Percentiles rank a stretch among this genome's conserved stretches.
phyloP scores from a whole-genome alignment of 2,329 filamentous ascomycete genomes.

The Colletotrichum acutatum region DNA sequence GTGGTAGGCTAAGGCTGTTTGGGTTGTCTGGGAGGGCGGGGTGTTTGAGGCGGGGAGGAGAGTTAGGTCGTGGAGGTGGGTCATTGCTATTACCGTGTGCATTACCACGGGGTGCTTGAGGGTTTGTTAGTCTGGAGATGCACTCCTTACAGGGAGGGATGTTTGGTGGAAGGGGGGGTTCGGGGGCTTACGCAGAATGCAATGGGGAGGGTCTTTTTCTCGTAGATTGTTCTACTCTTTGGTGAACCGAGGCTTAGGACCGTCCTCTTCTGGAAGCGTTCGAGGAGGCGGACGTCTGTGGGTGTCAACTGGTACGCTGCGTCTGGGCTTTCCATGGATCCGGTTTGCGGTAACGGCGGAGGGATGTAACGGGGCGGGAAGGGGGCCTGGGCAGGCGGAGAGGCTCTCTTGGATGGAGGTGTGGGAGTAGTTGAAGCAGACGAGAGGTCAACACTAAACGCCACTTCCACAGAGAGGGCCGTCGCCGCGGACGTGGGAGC shows the following conservation, averaged over 20 bases:
- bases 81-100: conserved; percentile 63
- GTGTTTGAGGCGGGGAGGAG: conserved; percentile 39
- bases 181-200: conserved; percentile 49
- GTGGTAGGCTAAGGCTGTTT: conserved; percentile 53
- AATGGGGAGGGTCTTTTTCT: conserved; percentile 49
- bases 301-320: conserved; percentile 46
- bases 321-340: conserved; percentile 38
- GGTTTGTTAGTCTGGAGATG: conserved; percentile 33
- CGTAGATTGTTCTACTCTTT: conserved; percentile 45
- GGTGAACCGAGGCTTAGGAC: conserved; percentile 51
- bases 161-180: background rate
- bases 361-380: conserved; percentile 36
- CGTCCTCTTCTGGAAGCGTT: conserved; percentile 55
- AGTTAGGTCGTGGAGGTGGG: conserved; percentile 63
- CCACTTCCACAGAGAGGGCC: conserved; percentile 34
- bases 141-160: background rate
- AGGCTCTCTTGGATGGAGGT: background rate
- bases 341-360: conserved; percentile 26
- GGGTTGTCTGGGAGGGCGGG: conserved; percentile 38
- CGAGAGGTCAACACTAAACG: conserved; percentile 12
- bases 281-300: conserved; percentile 48
- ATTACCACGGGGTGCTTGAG: conserved; percentile 62
- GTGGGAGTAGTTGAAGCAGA: background rate
- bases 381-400: background rate
- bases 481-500: conserved; percentile 41